Base-by-base conservation (phyloP, 2,329 filamentous ascomycete genomes). In the Diaporthe ilicicola region DNA sequence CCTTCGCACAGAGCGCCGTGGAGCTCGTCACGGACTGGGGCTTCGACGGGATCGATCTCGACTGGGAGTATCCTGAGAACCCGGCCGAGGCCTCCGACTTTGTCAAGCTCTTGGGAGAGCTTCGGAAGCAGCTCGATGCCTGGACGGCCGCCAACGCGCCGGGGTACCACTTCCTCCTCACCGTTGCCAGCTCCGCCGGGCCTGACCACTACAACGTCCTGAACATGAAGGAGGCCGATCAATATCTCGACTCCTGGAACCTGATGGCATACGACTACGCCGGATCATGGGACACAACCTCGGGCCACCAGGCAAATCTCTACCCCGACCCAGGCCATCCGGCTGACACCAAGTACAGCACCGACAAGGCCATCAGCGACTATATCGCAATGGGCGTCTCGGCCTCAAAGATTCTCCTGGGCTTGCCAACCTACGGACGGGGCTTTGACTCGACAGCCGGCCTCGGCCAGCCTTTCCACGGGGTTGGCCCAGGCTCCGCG, bases 341-440 rank as follows among this genome's bases (percentile, higher is more conserved):
- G 0, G 74, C 77, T 1, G 84, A 85, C 34, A 95, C 93, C 1
- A 92, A 92, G 10, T 93, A 91, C 82, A 91, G 86, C 82, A 92
- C 91, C 3, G 84, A 92, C 62, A 82, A 84, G 44, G 93, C 93
- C 4, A 82, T 97, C 32, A 78, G 83, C 10, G 88, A 88, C 76
- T 94, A 94, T 81, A 80, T 89, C 13, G 77, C 82, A 4, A 82
- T 85, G 15, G 90, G 90, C 10, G 85, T 96, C 10, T 75, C 85
- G 0, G 74, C 89, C 0, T 78, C 82, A 62, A 95, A 95, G 81
- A 89, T 97, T 64, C 86, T 93, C 8, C 81, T 96, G 39, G 93
- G 93, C 1, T 87, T 95, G 82, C 93, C 94, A 0, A 84, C 96
- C 0, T 96, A 95, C 77, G 94, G 93, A 1, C 90, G 93, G n/a